Percentiles rank a stretch among this genome's conserved stretches.
Conservation (phyloP, 768 basidiomycete genomes). For the Pleurotus tuoliensis region DNA sequence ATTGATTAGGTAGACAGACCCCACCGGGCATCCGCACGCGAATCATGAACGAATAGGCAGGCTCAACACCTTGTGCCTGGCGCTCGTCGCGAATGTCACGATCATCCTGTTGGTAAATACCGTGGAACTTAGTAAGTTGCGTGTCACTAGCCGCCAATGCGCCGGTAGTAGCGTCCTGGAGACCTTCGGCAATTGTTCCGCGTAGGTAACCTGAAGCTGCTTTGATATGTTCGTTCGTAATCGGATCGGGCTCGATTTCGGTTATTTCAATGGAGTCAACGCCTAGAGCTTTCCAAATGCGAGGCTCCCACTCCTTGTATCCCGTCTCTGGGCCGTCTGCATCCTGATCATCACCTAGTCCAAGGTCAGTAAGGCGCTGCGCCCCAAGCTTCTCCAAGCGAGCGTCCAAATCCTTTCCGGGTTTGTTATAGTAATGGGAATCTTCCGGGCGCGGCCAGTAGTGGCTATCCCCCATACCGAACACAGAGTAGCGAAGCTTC, state of each 20-base stretch:
- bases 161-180: slow-evolving; percentile 81
- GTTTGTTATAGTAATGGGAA: slow-evolving; percentile 97
- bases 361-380: slow-evolving; percentile 67
- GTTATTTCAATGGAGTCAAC: slow-evolving; percentile 85
- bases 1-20: slow-evolving; percentile 88
- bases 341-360: slow-evolving; percentile 96
- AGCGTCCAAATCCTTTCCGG: slow-evolving; percentile 84
- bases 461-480: slow-evolving; percentile 96
- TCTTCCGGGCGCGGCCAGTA: slow-evolving; percentile 99
- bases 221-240: slow-evolving; percentile 99
- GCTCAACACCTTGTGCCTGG: slow-evolving; percentile 87
- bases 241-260: slow-evolving; percentile 93
- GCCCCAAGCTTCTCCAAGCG: slow-evolving; percentile 79
- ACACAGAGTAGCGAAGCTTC: slow-evolving; percentile 77
- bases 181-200: slow-evolving; percentile 91
- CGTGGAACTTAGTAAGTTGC: slow-evolving; percentile 97
- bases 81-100: slow-evolving; percentile 98
- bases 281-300: slow-evolving; percentile 90
- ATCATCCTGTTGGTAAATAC: slow-evolving; percentile 96
- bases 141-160: slow-evolving; percentile 88
- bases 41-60: slow-evolving; percentile 98
- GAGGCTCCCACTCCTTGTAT: slow-evolving; percentile 94
- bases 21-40: slow-evolving; percentile 95
- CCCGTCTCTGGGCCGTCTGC: slow-evolving; percentile 95
- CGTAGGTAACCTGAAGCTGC: slow-evolving; percentile 91